These are phyloP conservation scores for Venturia effusa DNA, from an alignment of 2,329 filamentous ascomycete genomes.

Conservation along the genomic window DNA sequence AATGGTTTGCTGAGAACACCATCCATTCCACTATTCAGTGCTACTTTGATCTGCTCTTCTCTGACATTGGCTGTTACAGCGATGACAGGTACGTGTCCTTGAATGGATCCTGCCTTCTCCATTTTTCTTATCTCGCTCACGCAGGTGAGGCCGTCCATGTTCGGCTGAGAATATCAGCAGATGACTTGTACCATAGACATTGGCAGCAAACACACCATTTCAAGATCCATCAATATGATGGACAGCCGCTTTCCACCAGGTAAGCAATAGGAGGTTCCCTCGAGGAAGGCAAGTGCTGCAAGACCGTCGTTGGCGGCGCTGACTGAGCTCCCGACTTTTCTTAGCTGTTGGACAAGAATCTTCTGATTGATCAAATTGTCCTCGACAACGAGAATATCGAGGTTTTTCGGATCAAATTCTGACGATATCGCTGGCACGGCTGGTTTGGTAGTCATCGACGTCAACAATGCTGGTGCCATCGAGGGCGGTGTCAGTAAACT, in stretches of 20 bases:
- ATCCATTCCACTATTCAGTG: conserved; percentile 11
- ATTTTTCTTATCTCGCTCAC: conserved; percentile 8
- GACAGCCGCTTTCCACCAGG: neutral
- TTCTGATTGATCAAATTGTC: conserved; percentile 13
- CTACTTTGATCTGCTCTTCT: conserved; percentile 7
- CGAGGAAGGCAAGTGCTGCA: conserved; percentile 11
- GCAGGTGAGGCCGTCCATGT: conserved; percentile 11
- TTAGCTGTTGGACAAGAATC: conserved; percentile 11
- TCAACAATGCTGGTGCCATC: neutral
- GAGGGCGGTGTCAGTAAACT: neutral
- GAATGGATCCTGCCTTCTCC: neutral
- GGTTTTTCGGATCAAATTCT: neutral
- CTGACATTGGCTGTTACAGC: conserved; percentile 12
- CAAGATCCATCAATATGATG: conserved; percentile 12
- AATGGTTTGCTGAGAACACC: conserved; percentile 23
- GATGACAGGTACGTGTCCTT: conserved; percentile 10
- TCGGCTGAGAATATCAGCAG: neutral
- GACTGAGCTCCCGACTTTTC: conserved; percentile 7
- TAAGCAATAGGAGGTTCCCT: neutral
- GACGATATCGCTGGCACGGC: neutral
- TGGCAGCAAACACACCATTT: conserved; percentile 7
- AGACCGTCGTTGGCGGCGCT: conserved; percentile 9
- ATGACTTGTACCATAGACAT: neutral
- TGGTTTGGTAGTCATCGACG: neutral
- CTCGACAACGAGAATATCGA: conserved; percentile 11